These are phyloP conservation scores for Annulohypoxylon truncatum DNA, from an alignment of 2,329 filamentous ascomycete species.

Conservation along the genomic window DNA sequence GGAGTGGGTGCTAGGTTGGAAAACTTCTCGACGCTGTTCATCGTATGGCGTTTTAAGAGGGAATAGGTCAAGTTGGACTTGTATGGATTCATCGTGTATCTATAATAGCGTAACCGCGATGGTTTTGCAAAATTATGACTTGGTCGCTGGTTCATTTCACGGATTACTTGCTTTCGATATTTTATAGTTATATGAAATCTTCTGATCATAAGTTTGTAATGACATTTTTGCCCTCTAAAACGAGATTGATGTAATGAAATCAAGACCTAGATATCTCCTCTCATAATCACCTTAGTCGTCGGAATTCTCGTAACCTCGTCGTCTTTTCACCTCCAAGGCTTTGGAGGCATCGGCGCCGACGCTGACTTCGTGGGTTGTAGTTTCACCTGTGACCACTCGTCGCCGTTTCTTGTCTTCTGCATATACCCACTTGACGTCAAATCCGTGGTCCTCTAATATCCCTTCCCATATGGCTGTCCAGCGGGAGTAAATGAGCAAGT, in stretches of 20 bases:
- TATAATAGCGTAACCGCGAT: not conserved
- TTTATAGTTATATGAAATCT: not conserved
- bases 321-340: constrained; percentile 13
- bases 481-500: not conserved
- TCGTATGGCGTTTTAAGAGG: not conserved
- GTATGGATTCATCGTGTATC: not conserved
- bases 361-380: constrained; percentile 39
- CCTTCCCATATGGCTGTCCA: constrained; percentile 25
- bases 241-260: not conserved
- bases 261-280: not conserved
- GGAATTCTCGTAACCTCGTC: constrained; percentile 23
- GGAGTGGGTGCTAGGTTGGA: not conserved
- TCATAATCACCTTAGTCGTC: constrained; percentile 2
- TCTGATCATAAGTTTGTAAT: not conserved
- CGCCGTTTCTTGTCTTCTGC: constrained; percentile 32
- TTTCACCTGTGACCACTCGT: constrained; percentile 23
- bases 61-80: not conserved
- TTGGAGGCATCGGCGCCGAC: constrained; percentile 12
- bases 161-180: not conserved
- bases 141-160: not conserved
- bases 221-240: not conserved
- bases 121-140: not conserved
- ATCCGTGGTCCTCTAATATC: constrained; percentile 32
- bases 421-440: constrained; percentile 35
- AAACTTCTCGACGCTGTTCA: not conserved